phyloP scores from a whole-genome alignment of 768 basidiomycete species.

The Gymnopilus dilepis region DNA sequence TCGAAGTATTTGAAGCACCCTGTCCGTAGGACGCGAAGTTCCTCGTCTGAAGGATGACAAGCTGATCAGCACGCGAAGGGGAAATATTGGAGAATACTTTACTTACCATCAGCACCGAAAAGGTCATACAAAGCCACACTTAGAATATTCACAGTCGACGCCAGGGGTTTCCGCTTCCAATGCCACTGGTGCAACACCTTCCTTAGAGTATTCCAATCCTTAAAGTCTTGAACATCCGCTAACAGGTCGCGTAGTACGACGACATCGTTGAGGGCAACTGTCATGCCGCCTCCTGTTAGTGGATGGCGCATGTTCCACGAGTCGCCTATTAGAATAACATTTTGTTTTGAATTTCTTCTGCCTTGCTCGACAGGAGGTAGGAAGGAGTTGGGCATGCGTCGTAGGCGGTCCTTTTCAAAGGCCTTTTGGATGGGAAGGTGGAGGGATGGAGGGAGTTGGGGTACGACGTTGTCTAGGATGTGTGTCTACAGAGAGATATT shows the following conservation, averaged over 20 bases:
- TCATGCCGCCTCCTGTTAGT: conserved; percentile 98
- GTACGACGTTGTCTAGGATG: conserved; percentile 75
- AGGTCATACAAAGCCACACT: conserved; percentile 93
- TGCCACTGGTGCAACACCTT: conserved; percentile 73
- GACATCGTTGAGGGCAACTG: conserved; percentile 89
- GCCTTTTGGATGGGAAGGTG: conserved; percentile 69
- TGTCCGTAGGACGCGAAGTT: conserved; percentile 64
- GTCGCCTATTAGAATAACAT: conserved; percentile 88
- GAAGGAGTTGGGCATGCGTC: conserved; percentile 96
- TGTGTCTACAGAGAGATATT: conserved; percentile 51
- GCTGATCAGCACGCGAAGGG: too few species aligned
- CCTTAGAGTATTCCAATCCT: conserved; percentile 58
- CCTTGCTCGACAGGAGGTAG: conserved; percentile 80
- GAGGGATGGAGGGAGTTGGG: conserved; percentile 78
- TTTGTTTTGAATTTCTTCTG: conserved; percentile 55
- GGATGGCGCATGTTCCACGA: conserved; percentile 99
- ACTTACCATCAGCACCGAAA: conserved; percentile 91
- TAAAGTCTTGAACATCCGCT: conserved; percentile 44
- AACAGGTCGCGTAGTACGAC: conserved; percentile 74
- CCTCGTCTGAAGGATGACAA: conserved; percentile 57
- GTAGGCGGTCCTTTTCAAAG: conserved; percentile 78
- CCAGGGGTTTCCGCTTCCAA: conserved; percentile 83
- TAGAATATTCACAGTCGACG: conserved; percentile 90
- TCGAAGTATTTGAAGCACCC: conserved; percentile 99
- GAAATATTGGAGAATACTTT: too few species aligned